Percentiles rank a stretch among this genome's conserved stretches.
Conservation (phyloP, 2,329 filamentous ascomycete species). For the Pseudocercospora macadamiae region DNA sequence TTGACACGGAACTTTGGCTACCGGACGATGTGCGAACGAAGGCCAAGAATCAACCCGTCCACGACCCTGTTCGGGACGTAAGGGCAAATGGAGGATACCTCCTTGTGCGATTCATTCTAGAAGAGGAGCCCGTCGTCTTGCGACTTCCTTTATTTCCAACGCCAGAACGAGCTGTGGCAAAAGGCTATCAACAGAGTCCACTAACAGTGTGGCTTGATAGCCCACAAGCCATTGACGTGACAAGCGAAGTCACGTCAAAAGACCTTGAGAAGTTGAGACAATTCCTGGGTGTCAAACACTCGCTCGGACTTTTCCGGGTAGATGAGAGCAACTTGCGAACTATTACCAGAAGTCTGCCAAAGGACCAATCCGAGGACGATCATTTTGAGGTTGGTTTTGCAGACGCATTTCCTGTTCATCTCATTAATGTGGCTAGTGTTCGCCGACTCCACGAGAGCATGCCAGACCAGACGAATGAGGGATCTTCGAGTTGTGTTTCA, state of each 20-base stretch:
- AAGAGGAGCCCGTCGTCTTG: constrained; percentile 60
- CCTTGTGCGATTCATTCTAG: constrained; percentile 66
- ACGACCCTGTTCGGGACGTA: constrained; percentile 47
- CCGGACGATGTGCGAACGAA: constrained; percentile 53
- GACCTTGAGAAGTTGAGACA: constrained; percentile 64
- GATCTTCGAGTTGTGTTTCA: not conserved
- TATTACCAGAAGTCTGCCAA: constrained; percentile 64
- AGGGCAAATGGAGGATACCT: constrained; percentile 62
- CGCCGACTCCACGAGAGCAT: constrained; percentile 63
- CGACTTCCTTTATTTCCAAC: constrained; percentile 68
- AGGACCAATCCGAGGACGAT: constrained; percentile 57
- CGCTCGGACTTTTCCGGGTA: constrained; percentile 69
- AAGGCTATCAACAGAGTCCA: constrained; percentile 62
- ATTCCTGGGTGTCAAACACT: constrained; percentile 69
- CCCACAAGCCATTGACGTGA: constrained; percentile 52
- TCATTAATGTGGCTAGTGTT: constrained; percentile 68
- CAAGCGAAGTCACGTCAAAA: constrained; percentile 52
- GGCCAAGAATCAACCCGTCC: not conserved
- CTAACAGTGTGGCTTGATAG: constrained; percentile 68
- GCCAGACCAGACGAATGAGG: constrained; percentile 22
- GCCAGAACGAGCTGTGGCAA: constrained; percentile 58
- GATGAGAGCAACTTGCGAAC: constrained; percentile 58
- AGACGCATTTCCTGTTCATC: constrained; percentile 71
- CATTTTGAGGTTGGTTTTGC: constrained; percentile 69
- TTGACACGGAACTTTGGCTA: constrained; percentile 69